phyloP scores from a whole-genome alignment of 2,329 filamentous ascomycete genomes.

The Xenoacremonium recifei region DNA sequence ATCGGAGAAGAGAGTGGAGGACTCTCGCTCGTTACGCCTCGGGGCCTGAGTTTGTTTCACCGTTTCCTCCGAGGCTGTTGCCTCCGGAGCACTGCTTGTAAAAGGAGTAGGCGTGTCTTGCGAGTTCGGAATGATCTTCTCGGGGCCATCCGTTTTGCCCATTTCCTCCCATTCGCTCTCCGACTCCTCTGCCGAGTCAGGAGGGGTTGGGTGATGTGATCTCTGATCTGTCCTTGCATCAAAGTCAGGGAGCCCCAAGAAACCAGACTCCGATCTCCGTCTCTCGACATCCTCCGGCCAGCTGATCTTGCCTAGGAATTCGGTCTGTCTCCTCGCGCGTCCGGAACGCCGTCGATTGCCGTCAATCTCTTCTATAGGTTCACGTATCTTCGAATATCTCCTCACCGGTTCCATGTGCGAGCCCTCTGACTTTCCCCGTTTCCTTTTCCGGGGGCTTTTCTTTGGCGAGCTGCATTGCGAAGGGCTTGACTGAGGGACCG shows the following conservation, averaged over 20 bases:
- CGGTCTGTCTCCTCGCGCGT: slow-evolving; percentile 26
- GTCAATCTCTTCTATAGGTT: slow-evolving; percentile 10
- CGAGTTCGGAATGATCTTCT: slow-evolving; percentile 26
- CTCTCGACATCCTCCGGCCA: slow-evolving; percentile 24
- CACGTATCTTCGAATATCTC: no score
- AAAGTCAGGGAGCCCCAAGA: no score
- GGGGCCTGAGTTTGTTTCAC: no score
- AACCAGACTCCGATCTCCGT: slow-evolving; percentile 4
- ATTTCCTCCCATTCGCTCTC: neutral
- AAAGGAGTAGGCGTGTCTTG: slow-evolving; percentile 24
- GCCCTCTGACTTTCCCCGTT: no score
- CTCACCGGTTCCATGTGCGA: no score
- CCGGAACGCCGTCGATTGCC: slow-evolving; percentile 22
- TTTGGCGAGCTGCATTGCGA: neutral
- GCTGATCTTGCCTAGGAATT: slow-evolving; percentile 29
- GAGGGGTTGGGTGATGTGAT: no score
- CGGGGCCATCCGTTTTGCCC: neutral
- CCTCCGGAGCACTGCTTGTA: slow-evolving; percentile 18
- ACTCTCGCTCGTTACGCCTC: neutral
- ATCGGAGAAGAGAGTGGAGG: slow-evolving; percentile 29
- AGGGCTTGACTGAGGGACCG: no score
- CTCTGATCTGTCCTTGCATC: no score
- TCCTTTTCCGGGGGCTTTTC: neutral
- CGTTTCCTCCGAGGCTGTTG: no score
- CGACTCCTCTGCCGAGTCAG: neutral